Conservation (phyloP, 768 basidiomycete species). For the Amanita muscaria region DNA sequence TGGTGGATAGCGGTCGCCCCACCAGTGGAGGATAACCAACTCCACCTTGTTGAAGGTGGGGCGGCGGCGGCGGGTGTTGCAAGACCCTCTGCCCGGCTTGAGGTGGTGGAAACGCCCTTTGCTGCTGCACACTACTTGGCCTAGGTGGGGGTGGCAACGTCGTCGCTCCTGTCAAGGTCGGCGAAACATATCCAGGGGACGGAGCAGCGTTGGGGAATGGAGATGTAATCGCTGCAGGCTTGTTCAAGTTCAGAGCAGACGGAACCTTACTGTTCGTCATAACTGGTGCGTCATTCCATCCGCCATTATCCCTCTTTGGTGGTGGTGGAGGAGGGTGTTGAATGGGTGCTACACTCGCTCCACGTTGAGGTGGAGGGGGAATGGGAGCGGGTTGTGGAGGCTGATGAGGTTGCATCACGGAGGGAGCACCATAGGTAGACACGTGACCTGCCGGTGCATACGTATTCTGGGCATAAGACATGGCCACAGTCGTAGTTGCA, state of each 20-base stretch:
- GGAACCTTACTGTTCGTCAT: slow-evolving; percentile 44
- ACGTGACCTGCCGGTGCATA: slow-evolving; percentile 34
- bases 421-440: slow-evolving; percentile 12
- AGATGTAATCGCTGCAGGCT: slow-evolving; percentile 69
- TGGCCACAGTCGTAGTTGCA: not conserved
- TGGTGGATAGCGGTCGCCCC: slow-evolving; percentile 21
- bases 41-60: slow-evolving; percentile 13
- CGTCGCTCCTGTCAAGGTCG: slow-evolving; percentile 36
- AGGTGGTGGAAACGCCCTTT: slow-evolving; percentile 25
- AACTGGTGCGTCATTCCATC: slow-evolving; percentile 88
- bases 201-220: slow-evolving; percentile 73
- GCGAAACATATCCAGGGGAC: slow-evolving; percentile 36
- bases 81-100: slow-evolving; percentile 13
- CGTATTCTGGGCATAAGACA: slow-evolving; percentile 11
- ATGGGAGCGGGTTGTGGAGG: slow-evolving; percentile 23
- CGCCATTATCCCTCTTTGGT: slow-evolving; percentile 60
- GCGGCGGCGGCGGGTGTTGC: not conserved
- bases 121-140: slow-evolving; percentile 49
- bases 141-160: slow-evolving; percentile 54
- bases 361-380: slow-evolving; percentile 38
- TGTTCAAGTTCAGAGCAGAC: slow-evolving; percentile 35
- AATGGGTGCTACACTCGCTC: slow-evolving; percentile 19
- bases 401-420: slow-evolving; percentile 25
- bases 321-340: slow-evolving; percentile 40
- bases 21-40: slow-evolving; percentile 25